Conservation (phyloP, 306 rosid species). For the Hippophae gyantsensis region DNA sequence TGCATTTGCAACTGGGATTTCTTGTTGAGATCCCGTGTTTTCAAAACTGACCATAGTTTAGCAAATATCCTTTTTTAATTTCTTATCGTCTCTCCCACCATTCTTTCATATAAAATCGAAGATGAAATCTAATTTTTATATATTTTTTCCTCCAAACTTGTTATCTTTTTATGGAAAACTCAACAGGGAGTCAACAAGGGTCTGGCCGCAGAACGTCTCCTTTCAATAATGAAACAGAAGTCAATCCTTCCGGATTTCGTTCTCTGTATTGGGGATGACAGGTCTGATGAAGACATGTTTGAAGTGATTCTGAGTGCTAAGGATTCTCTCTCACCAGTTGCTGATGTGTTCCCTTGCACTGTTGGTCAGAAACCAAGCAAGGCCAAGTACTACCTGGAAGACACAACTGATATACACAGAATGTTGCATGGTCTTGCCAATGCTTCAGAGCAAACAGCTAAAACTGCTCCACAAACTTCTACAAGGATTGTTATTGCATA, state of each 20-base stretch:
- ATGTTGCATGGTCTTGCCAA: conserved; percentile 77
- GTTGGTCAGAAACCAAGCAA: conserved; percentile 59
- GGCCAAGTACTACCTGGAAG: conserved; percentile 59
- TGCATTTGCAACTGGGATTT: too few species aligned
- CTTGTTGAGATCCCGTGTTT: too few species aligned
- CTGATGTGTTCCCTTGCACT: conserved; percentile 49
- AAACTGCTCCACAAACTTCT: conserved; percentile 20
- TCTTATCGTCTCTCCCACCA: not conserved
- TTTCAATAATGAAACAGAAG: conserved; percentile 43
- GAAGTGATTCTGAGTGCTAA: conserved; percentile 38
- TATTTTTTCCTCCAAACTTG: too few species aligned
- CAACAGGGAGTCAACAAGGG: conserved; percentile 86
- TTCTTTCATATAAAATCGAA: too few species aligned
- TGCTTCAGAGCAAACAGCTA: conserved; percentile 48
- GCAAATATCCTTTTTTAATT: too few species aligned
- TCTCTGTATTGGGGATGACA: conserved; percentile 82
- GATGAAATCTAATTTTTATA: too few species aligned
- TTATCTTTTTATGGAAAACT: not conserved
- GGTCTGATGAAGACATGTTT: conserved; percentile 89
- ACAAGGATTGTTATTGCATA: conserved; percentile 24
- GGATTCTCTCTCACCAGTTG: conserved; percentile 35
- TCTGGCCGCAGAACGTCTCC: conserved; percentile 59
- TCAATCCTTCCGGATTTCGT: conserved; percentile 65
- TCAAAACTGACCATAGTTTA: too few species aligned
- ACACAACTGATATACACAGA: conserved; percentile 73